Evolutionary conservation across 768 basidiomycete species (phyloP).

Genomic region (Panaeolus cyanescens): DNA sequence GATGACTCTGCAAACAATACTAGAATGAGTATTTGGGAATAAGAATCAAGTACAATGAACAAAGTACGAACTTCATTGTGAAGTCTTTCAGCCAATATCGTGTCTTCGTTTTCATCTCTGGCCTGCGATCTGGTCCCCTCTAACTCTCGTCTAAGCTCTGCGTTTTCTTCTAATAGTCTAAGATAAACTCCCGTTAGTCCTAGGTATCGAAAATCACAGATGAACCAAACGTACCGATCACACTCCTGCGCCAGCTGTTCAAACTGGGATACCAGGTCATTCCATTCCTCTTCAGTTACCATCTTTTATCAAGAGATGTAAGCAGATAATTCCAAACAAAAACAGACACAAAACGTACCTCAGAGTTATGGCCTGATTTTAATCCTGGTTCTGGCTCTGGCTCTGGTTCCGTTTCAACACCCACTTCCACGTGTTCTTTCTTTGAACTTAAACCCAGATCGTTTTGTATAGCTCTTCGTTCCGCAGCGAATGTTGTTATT

Average conservation of each 20-base stretch:
- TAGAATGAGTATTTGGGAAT: not conserved
- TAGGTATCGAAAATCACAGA: too few species aligned
- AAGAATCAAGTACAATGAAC: not conserved
- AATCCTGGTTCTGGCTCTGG: not conserved
- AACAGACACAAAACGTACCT: not conserved
- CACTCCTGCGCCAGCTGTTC: not conserved
- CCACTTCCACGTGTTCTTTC: not conserved
- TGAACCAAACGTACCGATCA: not conserved
- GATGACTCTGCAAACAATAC: not conserved
- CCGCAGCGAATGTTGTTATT: slow-evolving; percentile 37
- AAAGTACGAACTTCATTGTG: slow-evolving; percentile 9
- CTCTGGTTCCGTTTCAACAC: not conserved
- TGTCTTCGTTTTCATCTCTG: slow-evolving; percentile 23
- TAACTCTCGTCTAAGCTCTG: not conserved
- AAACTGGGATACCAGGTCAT: not conserved
- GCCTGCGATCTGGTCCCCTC: not conserved
- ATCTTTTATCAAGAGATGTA: not conserved
- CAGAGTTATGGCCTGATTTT: not conserved
- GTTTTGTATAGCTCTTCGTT: slow-evolving; percentile 25
- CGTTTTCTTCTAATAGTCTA: not conserved
- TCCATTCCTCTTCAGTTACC: not conserved
- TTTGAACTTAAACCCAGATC: not conserved
- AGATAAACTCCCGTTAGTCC: not conserved
- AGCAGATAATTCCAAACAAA: not conserved
- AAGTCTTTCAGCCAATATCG: not conserved